Percentiles rank a stretch among this genome's conserved stretches.
These are phyloP conservation scores for Neurospora sp. DNA, from an alignment of 495 filamentous ascomycete species.

Conservation along the genomic window DNA sequence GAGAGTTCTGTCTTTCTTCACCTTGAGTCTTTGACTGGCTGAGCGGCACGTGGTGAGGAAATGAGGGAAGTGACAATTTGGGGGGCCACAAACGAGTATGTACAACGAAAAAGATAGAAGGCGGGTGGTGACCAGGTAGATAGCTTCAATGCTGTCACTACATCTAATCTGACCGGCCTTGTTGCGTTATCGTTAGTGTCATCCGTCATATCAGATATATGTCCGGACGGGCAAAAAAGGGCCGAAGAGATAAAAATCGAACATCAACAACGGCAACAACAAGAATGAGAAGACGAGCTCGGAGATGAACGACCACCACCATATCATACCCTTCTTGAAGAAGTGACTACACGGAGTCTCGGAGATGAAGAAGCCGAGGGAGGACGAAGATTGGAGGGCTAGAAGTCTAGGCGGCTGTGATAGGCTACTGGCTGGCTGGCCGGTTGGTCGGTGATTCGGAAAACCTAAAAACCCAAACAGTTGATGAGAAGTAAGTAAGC, in stretches of 20 bases:
- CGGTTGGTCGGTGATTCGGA: neutral
- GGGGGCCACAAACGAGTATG: neutral
- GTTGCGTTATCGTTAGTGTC: neutral
- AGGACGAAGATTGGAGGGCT: neutral
- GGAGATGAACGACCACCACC: neutral
- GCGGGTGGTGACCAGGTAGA: too few relatives aligned
- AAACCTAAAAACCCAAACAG: neutral
- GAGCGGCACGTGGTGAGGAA: neutral
- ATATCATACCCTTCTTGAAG: neutral
- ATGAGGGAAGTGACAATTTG: neutral
- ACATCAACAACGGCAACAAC: neutral
- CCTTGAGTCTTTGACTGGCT: neutral
- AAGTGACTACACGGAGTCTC: neutral
- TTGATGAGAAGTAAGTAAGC: neutral
- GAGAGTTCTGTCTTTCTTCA: neutral
- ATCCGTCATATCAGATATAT: neutral
- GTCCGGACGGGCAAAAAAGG: neutral
- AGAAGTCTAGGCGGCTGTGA: neutral
- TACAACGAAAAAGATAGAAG: neutral
- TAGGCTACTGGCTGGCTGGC: neutral
- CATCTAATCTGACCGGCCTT: constrained; percentile 7
- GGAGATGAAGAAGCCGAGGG: neutral
- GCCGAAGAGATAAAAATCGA: neutral
- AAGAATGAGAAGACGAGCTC: neutral
- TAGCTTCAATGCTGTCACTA: too few relatives aligned